Conservation (phyloP, 345 rosid species). For the Brassica incana region DNA sequence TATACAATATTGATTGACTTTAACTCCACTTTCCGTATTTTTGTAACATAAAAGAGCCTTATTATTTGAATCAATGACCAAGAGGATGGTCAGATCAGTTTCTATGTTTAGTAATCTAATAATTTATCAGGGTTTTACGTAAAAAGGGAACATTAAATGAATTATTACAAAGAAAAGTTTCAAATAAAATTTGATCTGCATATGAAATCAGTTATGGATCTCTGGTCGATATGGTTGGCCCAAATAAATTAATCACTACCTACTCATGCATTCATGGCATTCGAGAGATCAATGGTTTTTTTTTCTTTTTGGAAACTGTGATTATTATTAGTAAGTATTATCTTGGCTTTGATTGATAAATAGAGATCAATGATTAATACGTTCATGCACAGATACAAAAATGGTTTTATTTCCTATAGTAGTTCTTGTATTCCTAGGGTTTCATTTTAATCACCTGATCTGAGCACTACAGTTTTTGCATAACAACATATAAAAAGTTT, state of each 20-base stretch:
- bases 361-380: background rate
- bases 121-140: constrained; percentile 16
- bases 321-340: background rate
- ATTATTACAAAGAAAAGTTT: background rate
- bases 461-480: background rate
- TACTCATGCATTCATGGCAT: constrained; percentile 26
- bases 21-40: constrained; percentile 26
- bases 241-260: constrained; percentile 34
- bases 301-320: background rate
- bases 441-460: background rate
- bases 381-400: background rate
- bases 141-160: constrained; percentile 20
- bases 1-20: background rate
- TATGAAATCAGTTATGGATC: constrained; percentile 5
- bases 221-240: constrained; percentile 34
- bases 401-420: background rate
- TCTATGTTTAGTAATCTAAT: constrained; percentile 18
- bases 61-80: constrained; percentile 27
- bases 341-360: background rate
- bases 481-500: background rate
- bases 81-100: constrained; percentile 19
- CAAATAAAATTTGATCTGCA: background rate
- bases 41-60: constrained; percentile 20
- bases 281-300: background rate
- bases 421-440: background rate